Percentiles rank a stretch among this genome's conserved stretches.
Conservation (phyloP, 192 early-diverging fungal species). For the Coemansia sp. region DNA sequence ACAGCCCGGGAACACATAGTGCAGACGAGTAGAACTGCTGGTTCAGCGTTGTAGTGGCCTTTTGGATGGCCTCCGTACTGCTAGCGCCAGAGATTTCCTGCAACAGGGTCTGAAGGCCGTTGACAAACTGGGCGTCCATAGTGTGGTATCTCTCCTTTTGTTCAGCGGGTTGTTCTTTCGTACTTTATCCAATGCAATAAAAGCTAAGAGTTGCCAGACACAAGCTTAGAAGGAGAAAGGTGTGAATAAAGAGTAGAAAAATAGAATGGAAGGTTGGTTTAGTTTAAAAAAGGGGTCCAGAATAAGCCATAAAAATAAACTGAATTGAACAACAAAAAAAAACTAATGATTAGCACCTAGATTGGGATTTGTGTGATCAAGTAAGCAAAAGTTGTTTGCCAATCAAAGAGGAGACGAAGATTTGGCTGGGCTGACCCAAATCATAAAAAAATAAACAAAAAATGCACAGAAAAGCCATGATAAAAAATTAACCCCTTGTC, state of each 20-base stretch:
- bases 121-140: conserved; percentile 60
- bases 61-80: conserved; percentile 60
- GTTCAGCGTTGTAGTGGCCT: conserved; percentile 71
- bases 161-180: not conserved
- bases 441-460: not conserved
- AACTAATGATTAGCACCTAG: no score
- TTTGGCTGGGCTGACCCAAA: no score
- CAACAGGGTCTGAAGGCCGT: conserved; percentile 59
- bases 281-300: no score
- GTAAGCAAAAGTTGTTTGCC: no score
- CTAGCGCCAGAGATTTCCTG: conserved; percentile 58
- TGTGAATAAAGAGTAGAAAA: no score
- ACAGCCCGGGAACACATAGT: conserved; percentile 78
- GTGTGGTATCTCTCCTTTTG: not conserved
- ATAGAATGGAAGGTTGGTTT: no score
- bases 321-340: no score
- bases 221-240: not conserved
- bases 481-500: no score
- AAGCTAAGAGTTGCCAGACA: not conserved
- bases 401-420: no score
- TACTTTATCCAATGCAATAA: not conserved
- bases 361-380: no score
- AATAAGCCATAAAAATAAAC: no score
- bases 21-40: conserved; percentile 70
- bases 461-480: not conserved